Percentiles rank a stretch among this genome's conserved stretches.
phyloP scores from a whole-genome alignment of 805 yeast genomes.

The Komagataella ulmi region DNA sequence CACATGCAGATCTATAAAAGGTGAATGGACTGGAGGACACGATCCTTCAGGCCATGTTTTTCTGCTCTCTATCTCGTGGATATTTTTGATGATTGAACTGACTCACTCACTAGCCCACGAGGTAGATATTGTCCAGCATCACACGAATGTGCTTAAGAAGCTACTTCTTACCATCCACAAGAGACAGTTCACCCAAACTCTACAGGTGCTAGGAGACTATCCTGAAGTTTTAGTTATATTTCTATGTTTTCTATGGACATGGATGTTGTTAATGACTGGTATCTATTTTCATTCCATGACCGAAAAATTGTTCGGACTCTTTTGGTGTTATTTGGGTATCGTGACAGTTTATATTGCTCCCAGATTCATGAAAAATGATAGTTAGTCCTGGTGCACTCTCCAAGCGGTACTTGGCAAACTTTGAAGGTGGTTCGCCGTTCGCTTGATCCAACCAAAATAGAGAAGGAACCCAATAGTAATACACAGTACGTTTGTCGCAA shows the following conservation, averaged over 20 bases:
- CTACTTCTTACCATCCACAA: not conserved
- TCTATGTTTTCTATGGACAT: constrained; percentile 52
- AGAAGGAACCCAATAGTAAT: constrained; percentile 49
- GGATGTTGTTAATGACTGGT: constrained; percentile 78
- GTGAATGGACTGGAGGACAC: constrained; percentile 77
- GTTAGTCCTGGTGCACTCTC: constrained; percentile 34
- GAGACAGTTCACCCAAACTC: constrained; percentile 1
- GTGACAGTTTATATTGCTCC: constrained; percentile 23
- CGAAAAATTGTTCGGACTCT: constrained; percentile 64
- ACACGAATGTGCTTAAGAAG: not conserved
- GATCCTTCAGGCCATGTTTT: constrained; percentile 96
- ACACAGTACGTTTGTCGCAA: constrained; percentile 62
- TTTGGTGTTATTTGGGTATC: constrained; percentile 45
- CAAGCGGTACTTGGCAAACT: constrained; percentile 61
- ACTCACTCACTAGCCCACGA: constrained; percentile 8
- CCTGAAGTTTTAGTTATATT: constrained; percentile 17
- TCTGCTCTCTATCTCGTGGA: constrained; percentile 50
- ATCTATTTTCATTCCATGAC: constrained; percentile 70
- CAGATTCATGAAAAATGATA: not conserved
- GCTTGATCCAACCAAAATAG: constrained; percentile 52
- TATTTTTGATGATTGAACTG: constrained; percentile 56
- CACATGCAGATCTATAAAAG: constrained; percentile 42
- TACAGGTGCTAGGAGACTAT: constrained; percentile 6
- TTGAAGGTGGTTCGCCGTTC: constrained; percentile 53
- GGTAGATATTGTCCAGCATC: constrained; percentile 2